Conservation (phyloP, 257 asterid genomes). For the Sherardia arvensis region DNA sequence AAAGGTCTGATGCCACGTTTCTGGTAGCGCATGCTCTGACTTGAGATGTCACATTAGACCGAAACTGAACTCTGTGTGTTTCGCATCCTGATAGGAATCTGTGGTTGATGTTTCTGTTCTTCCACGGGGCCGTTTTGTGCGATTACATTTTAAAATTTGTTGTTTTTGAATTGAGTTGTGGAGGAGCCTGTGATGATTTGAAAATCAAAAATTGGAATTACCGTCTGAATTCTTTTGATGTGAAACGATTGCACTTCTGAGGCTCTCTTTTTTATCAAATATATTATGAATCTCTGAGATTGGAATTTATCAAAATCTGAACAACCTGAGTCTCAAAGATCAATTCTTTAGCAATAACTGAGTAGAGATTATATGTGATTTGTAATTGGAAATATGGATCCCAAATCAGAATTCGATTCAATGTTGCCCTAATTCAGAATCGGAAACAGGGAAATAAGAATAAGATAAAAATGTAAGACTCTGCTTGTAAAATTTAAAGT, state of each 20-base stretch:
- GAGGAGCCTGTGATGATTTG: conserved; percentile 38
- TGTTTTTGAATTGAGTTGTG: not conserved
- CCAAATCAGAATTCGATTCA: no score
- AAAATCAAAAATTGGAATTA: conserved; percentile 42
- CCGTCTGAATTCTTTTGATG: conserved; percentile 67
- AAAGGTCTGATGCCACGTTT: conserved; percentile 61
- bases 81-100: conserved; percentile 76
- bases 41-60: conserved; percentile 52
- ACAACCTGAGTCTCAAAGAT: no score
- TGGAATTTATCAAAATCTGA: no score
- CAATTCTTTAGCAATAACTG: no score
- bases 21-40: conserved; percentile 50
- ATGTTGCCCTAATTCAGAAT: no score
- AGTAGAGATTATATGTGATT: no score
- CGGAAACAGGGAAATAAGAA: no score
- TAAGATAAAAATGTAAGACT: no score
- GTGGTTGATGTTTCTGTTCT: conserved; percentile 26
- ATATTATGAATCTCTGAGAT: no score
- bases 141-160: conserved; percentile 48
- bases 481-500: no score
- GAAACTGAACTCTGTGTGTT: conserved; percentile 18
- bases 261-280: conserved; percentile 24
- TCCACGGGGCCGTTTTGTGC: conserved; percentile 62
- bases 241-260: conserved; percentile 37
- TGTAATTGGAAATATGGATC: no score